Base-by-base conservation (phyloP, 306 rosid genomes). In the Rosa lucieae region DNA sequence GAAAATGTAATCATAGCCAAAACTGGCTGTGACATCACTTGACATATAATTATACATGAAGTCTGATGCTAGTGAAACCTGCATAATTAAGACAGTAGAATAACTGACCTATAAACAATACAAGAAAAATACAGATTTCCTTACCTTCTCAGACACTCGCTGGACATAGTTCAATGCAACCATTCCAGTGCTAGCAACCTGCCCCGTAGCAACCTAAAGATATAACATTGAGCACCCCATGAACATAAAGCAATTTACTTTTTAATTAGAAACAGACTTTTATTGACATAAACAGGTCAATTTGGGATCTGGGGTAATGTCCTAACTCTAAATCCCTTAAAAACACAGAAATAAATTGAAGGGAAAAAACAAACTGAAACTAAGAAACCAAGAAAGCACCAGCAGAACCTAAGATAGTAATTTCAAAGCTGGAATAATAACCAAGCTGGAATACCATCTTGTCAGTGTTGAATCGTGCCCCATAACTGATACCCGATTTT, bases 101-200 rank as follows among this genome's bases (percentile, higher is more conserved):
- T 80, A 67, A 62, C 61, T 5, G 44, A 62, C 23, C 58, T 35
- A 23, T 63, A 29, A 80, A 21, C 29, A 79, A 85, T 5, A 68
- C 48, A 58, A 74, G 73, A 21, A 37, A 56, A 46, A 48, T 52
- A 48, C 58, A 10, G 51, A 77, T 81, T 59, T 79, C 81, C 87
- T 81, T 82, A 93, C 98, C 93, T 92, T 94, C 85, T 92, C 98
- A 10, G 94, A 89, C 68, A 94, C 94, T 81, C 90, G 92, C 84
- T 94, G 97, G 80, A 94, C 97, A 80, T 94, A 94, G 88, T 96
- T 92, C 80, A 92, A 75, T 81, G 91, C 91, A 82, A 92, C 87
- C 93, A 92, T 87, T 84, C 98, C 97, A 47, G 97, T 92, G 89
- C 97, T 92, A 67, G 97, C 97, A 84, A 92, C 89, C 84, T 94